Conservation (phyloP, 108 stramenopile species). For the Parmales sp. region DNA sequence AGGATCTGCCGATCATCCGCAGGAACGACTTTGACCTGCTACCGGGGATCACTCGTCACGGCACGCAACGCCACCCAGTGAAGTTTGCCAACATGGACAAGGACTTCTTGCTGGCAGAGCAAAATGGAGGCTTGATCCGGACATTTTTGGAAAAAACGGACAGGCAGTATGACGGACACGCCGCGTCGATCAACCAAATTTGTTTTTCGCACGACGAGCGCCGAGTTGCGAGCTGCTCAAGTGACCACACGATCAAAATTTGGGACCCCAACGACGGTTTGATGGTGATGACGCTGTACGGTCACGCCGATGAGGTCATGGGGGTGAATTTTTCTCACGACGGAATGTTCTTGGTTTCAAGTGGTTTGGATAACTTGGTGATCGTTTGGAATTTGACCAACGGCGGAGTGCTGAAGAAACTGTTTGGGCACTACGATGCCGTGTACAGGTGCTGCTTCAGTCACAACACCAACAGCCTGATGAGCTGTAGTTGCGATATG, state of each 20-base stretch:
- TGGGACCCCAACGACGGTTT: constrained; percentile 18
- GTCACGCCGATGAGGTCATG: constrained; percentile 21
- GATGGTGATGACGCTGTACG: constrained; percentile 6
- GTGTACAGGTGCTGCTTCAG: constrained; percentile 6
- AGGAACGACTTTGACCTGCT: constrained; percentile 4
- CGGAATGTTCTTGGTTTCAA: constrained; percentile 12
- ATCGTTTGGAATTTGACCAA: constrained; percentile 14
- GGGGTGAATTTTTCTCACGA: constrained; percentile 13
- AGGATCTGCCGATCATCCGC: background rate
- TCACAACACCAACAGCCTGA: background rate
- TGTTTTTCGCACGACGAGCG: constrained; percentile 9
- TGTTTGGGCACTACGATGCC: constrained; percentile 16
- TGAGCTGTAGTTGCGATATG: constrained; percentile 11
- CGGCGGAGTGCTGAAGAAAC: background rate
- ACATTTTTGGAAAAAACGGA: background rate
- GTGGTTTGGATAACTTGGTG: constrained; percentile 15
- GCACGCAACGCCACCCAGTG: background rate
- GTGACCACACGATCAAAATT: constrained; percentile 15
- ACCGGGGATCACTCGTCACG: background rate
- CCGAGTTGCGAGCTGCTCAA: constrained; percentile 10
- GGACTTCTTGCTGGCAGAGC: background rate
- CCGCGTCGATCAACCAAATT: background rate
- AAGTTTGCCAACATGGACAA: constrained; percentile 12
- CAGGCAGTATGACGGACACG: background rate
- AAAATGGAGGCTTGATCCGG: background rate